Conservation (phyloP, 1,139 yeast genomes). For the Trichomonascaceae sp. region DNA sequence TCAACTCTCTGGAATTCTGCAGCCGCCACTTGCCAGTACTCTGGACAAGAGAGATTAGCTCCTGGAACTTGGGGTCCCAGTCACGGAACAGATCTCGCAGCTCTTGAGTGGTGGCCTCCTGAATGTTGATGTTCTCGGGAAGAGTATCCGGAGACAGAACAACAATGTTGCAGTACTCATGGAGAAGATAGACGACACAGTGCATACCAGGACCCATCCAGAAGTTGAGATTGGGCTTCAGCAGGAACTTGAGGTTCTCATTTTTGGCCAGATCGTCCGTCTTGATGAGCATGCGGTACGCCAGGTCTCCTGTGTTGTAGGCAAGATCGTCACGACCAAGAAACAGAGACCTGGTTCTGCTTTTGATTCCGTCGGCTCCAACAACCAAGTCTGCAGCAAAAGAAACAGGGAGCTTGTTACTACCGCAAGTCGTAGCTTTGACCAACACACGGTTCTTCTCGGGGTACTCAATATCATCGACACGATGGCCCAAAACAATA, state of each 20-base stretch:
- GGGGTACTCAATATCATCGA: slow-evolving; percentile 17
- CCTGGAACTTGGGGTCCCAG: slow-evolving; percentile 20
- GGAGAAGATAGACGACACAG: slow-evolving; percentile 19
- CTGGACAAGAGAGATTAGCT: slow-evolving; percentile 15
- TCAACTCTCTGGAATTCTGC: slow-evolving; percentile 18
- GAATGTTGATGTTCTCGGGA: slow-evolving; percentile 13
- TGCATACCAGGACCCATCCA: slow-evolving; percentile 24
- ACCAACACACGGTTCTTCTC: slow-evolving; percentile 17
- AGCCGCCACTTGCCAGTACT: slow-evolving; percentile 20
- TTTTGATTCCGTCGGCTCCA: slow-evolving; percentile 27
- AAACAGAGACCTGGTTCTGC: slow-evolving; percentile 12
- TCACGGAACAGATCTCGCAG: slow-evolving; percentile 15
- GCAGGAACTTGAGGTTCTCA: slow-evolving; percentile 2
- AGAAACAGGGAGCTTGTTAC: not conserved
- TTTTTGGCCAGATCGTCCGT: slow-evolving; percentile 10
- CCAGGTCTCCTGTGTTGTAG: slow-evolving; percentile 17
- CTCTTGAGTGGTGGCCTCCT: slow-evolving; percentile 16
- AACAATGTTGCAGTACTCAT: slow-evolving; percentile 14
- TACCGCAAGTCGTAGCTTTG: slow-evolving; percentile 9
- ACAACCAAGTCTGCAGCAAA: slow-evolving; percentile 22
- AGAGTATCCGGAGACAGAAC: slow-evolving; percentile 19
- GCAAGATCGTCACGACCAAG: slow-evolving; percentile 12
- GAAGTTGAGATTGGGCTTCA: slow-evolving; percentile 17
- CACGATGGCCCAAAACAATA: slow-evolving; percentile 17
- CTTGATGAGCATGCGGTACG: slow-evolving; percentile 16